Conservation (phyloP, 2,329 filamentous ascomycete species). For the Fusarium torreyae region DNA sequence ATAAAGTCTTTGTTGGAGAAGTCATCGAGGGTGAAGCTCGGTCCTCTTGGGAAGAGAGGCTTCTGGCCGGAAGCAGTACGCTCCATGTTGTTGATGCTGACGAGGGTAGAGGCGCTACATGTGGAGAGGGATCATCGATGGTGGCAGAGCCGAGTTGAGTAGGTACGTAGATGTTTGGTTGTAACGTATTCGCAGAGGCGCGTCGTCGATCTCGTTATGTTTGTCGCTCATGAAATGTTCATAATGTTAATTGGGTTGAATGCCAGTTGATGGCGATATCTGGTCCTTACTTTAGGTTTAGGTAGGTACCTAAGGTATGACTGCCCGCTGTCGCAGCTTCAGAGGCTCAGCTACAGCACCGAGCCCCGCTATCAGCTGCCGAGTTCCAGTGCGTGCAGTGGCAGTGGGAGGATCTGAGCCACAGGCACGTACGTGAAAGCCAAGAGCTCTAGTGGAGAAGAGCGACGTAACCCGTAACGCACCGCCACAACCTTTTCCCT, state of each 20-base stretch:
- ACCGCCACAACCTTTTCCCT: conserved; percentile 42
- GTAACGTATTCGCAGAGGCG: conserved; percentile 20
- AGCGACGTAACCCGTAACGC: conserved; percentile 48
- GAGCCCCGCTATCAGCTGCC: conserved; percentile 32
- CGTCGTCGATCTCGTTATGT: conserved; percentile 32
- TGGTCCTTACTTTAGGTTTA: conserved; percentile 16
- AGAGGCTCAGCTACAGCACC: conserved; percentile 35
- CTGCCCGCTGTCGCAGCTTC: conserved; percentile 10
- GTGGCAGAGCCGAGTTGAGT: conserved; percentile 12
- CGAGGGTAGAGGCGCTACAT: conserved; percentile 52
- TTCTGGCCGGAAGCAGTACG: conserved; percentile 67
- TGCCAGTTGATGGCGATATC: conserved; percentile 23
- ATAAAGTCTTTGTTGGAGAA: conserved; percentile 95
- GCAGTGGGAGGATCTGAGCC: conserved; percentile 38
- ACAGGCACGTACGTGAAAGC: conserved; percentile 42
- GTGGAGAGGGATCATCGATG: conserved; percentile 40
- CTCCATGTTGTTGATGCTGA: conserved; percentile 57
- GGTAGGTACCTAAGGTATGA: background rate
- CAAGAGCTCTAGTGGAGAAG: conserved; percentile 43
- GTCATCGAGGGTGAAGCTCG: conserved; percentile 89
- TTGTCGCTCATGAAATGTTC: conserved; percentile 37
- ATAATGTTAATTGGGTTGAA: conserved; percentile 10
- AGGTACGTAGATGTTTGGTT: conserved; percentile 9
- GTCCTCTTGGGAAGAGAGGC: conserved; percentile 82
- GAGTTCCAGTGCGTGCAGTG: conserved; percentile 1